These are phyloP conservation scores for Chlamydomonas sphaeroides DNA, from an alignment of 139 green algal species.

Conservation along the genomic window DNA sequence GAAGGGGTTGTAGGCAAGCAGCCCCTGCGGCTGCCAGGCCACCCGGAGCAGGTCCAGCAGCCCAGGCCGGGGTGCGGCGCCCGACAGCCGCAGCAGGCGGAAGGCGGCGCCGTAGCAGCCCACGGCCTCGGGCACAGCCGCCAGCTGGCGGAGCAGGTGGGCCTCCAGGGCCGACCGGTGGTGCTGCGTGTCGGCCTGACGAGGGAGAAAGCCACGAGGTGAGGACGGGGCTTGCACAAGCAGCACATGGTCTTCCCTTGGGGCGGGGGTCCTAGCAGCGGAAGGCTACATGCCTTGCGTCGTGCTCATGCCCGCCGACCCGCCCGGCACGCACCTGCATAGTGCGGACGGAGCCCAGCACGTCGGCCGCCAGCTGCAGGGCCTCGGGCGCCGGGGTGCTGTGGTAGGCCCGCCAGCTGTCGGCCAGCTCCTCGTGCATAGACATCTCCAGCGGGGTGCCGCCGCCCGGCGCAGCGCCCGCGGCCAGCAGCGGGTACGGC, in stretches of 20 bases:
- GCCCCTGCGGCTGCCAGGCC: conserved; percentile 9
- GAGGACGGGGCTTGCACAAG: too few species aligned
- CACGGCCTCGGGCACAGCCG: neutral
- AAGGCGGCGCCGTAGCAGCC: conserved; percentile 26
- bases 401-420: conserved; percentile 50
- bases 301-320: too few species aligned
- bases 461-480: neutral
- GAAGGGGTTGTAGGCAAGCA: conserved; percentile 51
- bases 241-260: too few species aligned
- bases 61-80: neutral
- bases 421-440: conserved; percentile 52
- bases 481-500: neutral
- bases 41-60: conserved; percentile 35
- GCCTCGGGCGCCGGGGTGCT: neutral
- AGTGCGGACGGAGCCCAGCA: neutral
- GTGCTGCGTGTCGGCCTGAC: neutral
- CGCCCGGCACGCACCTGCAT: neutral
- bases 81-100: conserved; percentile 21
- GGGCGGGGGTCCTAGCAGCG: too few species aligned
- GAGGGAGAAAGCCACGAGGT: neutral
- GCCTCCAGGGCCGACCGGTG: neutral
- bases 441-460: conserved; percentile 36
- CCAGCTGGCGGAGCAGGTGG: conserved; percentile 32
- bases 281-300: too few species aligned
- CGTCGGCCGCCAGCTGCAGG: neutral